Evolutionary conservation across 2,329 filamentous ascomycete species (phyloP).

Genomic region (Colletotrichum tamarilloi): DNA sequence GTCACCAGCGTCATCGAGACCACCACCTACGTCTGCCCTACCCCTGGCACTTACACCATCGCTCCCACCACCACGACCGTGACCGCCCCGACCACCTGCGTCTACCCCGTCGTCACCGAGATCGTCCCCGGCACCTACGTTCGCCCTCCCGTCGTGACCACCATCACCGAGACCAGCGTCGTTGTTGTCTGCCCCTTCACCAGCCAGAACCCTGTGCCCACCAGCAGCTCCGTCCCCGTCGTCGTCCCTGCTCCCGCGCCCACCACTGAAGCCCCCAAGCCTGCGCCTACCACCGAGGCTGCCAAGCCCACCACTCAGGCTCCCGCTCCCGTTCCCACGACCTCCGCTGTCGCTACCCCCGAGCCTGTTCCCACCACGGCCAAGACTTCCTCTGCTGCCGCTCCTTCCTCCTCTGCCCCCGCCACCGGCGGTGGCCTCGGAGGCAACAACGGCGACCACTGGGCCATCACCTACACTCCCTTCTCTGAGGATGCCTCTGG

Average conservation of each 20-base stretch:
- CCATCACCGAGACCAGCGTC: slow-evolving; percentile 74
- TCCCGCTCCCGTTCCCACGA: slow-evolving; percentile 35
- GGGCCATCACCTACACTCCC: slow-evolving; percentile 84
- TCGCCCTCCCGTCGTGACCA: slow-evolving; percentile 73
- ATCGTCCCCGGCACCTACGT: slow-evolving; percentile 80
- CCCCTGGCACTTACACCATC: slow-evolving; percentile 80
- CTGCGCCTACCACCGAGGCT: slow-evolving; percentile 40
- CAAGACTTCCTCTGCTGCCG: slow-evolving; percentile 38
- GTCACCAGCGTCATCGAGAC: slow-evolving; percentile 75
- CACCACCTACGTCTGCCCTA: slow-evolving; percentile 80
- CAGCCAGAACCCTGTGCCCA: slow-evolving; percentile 50
- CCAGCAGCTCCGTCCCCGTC: slow-evolving; percentile 62
- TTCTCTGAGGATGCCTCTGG: slow-evolving; percentile 67
- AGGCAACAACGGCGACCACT: slow-evolving; percentile 64
- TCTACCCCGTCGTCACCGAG: slow-evolving; percentile 73
- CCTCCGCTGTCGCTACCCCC: slow-evolving; percentile 39
- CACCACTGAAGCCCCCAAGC: slow-evolving; percentile 37
- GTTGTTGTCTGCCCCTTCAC: slow-evolving; percentile 79
- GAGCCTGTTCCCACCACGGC: slow-evolving; percentile 35
- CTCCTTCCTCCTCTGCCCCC: slow-evolving; percentile 40
- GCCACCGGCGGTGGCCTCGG: slow-evolving; percentile 47
- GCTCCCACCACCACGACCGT: slow-evolving; percentile 73
- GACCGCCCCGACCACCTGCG: slow-evolving; percentile 62
- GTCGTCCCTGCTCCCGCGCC: slow-evolving; percentile 71
- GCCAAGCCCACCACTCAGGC: slow-evolving; percentile 38